Conservation (phyloP, 2,329 filamentous ascomycete species). For the Fusarium stilboides region DNA sequence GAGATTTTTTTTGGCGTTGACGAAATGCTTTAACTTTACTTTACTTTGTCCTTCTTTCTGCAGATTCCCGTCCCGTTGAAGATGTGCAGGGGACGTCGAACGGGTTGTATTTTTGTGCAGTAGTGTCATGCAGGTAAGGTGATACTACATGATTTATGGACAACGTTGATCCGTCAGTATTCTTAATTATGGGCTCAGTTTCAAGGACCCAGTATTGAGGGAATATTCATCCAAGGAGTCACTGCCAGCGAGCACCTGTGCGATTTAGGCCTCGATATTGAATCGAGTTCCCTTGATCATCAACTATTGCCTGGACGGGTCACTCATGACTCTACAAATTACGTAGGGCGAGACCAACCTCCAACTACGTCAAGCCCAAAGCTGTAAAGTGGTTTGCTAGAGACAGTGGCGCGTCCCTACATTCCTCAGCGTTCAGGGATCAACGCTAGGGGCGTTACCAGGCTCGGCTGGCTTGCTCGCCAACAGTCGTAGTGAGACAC, state of each 20-base stretch:
- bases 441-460: conserved; percentile 34
- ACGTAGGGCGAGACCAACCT: conserved; percentile 29
- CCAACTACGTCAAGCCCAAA: conserved; percentile 28
- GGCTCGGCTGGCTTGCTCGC: conserved; percentile 41
- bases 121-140: conserved; percentile 31
- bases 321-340: conserved; percentile 9
- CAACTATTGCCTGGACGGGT: conserved; percentile 21
- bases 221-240: not conserved
- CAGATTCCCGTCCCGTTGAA: conserved; percentile 41
- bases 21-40: conserved; percentile 14
- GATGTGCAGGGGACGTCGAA: conserved; percentile 24
- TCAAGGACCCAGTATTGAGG: conserved; percentile 7
- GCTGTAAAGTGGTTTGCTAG: conserved; percentile 13
- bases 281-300: conserved; percentile 6
- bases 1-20: conserved; percentile 17
- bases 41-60: conserved; percentile 34
- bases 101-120: conserved; percentile 17
- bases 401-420: conserved; percentile 37
- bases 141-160: conserved; percentile 39
- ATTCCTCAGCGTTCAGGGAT: conserved; percentile 41
- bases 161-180: conserved; percentile 16
- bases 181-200: conserved; percentile 10
- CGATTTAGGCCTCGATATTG: conserved; percentile 1
- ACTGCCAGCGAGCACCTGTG: not conserved
- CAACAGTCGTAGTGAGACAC: conserved; percentile 31